Evolutionary conservation across 176 grass and related monocot species (phyloP).

Genomic region (Bothriochloa decipiens): DNA sequence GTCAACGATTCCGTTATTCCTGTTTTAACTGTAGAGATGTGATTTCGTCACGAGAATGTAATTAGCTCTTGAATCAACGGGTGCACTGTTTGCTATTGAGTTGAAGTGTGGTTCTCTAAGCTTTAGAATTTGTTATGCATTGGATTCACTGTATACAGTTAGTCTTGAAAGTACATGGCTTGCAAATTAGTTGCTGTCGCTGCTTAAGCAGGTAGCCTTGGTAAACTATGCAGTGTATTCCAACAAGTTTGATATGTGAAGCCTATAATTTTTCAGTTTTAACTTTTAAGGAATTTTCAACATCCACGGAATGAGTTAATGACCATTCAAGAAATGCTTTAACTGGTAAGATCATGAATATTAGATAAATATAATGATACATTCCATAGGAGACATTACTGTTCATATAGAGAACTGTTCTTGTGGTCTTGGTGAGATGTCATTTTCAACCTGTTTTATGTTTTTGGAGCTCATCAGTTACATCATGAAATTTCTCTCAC

Average conservation of each 20-base stretch:
- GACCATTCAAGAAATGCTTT: not conserved
- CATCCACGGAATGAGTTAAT: not conserved
- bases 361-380: not conserved
- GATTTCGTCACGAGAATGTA: too few species aligned
- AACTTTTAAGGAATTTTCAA: not conserved
- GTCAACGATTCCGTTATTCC: too few species aligned
- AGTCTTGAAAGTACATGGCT: not conserved
- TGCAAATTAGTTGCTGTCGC: not conserved
- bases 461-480: not conserved
- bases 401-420: not conserved
- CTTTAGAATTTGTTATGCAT: not conserved
- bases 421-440: not conserved
- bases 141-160: not conserved
- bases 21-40: too few species aligned
- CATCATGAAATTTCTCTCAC: constrained; percentile 16
- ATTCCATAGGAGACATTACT: not conserved
- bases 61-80: not conserved
- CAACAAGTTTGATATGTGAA: not conserved
- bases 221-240: not conserved
- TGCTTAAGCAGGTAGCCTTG: not conserved
- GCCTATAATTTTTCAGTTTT: not conserved
- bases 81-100: not conserved
- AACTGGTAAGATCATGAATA: not conserved
- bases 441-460: not conserved
- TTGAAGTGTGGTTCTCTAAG: not conserved